Evolutionary conservation across 1,284 basidiomycete genomes (phyloP), one percentile per base, ranked within the genome.

Genomic region (Somion occarium): DNA sequence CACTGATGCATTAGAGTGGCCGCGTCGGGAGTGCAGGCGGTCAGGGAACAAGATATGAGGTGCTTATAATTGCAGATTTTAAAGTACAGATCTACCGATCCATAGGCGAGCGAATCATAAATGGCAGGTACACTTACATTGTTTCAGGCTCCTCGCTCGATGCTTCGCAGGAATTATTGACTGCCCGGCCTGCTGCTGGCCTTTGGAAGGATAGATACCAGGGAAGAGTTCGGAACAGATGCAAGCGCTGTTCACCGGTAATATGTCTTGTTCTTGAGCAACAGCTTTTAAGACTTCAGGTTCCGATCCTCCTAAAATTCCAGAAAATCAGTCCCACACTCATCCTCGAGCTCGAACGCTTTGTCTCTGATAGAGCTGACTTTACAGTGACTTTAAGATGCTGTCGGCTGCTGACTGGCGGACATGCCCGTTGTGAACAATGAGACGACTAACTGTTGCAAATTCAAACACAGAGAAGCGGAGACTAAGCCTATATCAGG

Each of bases 1-100:
- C 43, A 25, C 49, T 51, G 49, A 51, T 44, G 26, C n/a, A 43
- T 23, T 43, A 50, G 20, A 38, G 38, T 38, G 37, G 23, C 9
- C 19, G 37, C 34, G 24, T 27, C 20, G 18, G 42, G 42, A 43
- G 42, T 18, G 19, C 46, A 45, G 44, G 44, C 44, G 49, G 47
- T 22, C 7, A 27, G 20, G 23, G 48, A 22, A 23, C 48, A 49
- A 49, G 23, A 49, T 49, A 49, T 24, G 41, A 23, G 38, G 24
- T 42, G 43, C 24, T 23, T 43, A 9, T 49, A 20, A 49, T 49
- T 49, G 48, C 39, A 15, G 39, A 49, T 49, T 49, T 18, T 22
- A 15, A 34, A 34, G 30, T 18, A 50, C 26, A 46, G 49, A 51
- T 51, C 49, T 42, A 19, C 43, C 43, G 49, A 51, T 51, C 49